A percentile compares a stretch with the other conserved stretches of the same genome.
Evolutionary conservation across 2,329 filamentous ascomycete genomes (phyloP).

Genomic region (Xylariaceae sp.): DNA sequence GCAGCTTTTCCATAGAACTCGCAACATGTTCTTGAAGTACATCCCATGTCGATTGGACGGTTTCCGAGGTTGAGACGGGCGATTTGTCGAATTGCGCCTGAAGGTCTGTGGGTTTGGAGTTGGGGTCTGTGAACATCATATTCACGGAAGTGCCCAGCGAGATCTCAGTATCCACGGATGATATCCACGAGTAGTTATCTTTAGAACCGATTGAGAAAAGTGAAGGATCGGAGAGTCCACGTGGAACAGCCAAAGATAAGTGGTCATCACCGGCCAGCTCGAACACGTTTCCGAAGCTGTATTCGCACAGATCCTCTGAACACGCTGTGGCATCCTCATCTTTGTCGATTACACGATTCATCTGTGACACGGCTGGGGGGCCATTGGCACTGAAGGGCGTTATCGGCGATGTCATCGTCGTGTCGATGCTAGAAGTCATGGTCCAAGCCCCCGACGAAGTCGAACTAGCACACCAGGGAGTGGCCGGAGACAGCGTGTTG

Average conservation of each 20-base stretch:
- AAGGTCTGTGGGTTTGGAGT: constrained; percentile 12
- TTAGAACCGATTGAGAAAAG: constrained; percentile 28
- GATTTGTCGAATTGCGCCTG: constrained; percentile 14
- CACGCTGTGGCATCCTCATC: constrained; percentile 15
- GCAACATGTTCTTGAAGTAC: constrained; percentile 38
- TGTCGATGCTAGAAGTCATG: constrained; percentile 32
- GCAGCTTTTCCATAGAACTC: constrained; percentile 36
- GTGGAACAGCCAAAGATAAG: constrained; percentile 23
- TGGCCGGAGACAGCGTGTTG: constrained; percentile 38
- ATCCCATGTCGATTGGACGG: constrained; percentile 36
- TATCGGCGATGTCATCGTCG: constrained; percentile 38
- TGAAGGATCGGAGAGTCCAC: constrained; percentile 27
- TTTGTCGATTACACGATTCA: constrained; percentile 21
- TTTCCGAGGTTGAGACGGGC: constrained; percentile 21
- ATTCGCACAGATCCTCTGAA: constrained; percentile 21
- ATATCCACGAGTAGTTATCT: constrained; percentile 25
- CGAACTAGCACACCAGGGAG: constrained; percentile 31
- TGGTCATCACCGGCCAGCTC: constrained; percentile 38
- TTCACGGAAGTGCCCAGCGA: constrained; percentile 29
- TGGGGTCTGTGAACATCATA: constrained; percentile 27
- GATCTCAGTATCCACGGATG: constrained; percentile 25
- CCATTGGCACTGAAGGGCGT: constrained; percentile 29
- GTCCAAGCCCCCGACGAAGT: constrained; percentile 29
- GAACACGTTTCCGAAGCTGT: constrained; percentile 22
- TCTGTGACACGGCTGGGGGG: constrained; percentile 11